phyloP scores from a whole-genome alignment of 1,284 basidiomycete genomes.

The Athelia sp. region DNA sequence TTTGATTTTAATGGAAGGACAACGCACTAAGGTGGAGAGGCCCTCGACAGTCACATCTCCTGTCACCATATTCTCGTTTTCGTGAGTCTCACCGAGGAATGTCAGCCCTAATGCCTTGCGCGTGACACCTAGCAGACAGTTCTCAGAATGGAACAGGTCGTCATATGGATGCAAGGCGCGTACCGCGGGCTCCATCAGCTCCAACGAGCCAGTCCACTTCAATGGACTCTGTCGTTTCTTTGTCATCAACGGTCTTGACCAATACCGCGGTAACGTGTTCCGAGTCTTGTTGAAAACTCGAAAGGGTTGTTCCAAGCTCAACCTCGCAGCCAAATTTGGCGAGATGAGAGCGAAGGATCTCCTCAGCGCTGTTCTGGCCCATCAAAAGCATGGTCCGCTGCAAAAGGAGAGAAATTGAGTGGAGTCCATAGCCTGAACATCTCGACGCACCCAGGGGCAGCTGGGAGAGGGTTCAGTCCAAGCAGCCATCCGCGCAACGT shows the following conservation, averaged over 20 bases:
- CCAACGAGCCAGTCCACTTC: conserved; percentile 29
- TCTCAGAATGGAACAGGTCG: conserved; percentile 1
- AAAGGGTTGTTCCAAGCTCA: conserved; percentile 26
- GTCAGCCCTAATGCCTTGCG: conserved; percentile 23
- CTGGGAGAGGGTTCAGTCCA: conserved; percentile 17
- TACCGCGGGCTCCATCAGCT: conserved; percentile 31
- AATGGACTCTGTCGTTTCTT: conserved; percentile 13
- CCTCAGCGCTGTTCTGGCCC: conserved; percentile 27
- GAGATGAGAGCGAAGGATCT: conserved; percentile 24
- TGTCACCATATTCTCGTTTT: conserved; percentile 20
- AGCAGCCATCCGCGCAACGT: conserved; percentile 5
- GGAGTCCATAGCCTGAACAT: too few species aligned
- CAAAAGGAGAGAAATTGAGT: background rate
- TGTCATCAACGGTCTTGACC: conserved; percentile 13
- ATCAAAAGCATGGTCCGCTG: conserved; percentile 21
- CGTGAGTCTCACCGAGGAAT: conserved; percentile 25
- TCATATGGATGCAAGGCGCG: background rate
- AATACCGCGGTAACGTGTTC: conserved; percentile 19
- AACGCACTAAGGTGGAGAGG: conserved; percentile 16
- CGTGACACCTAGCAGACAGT: conserved; percentile 16
- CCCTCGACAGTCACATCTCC: conserved; percentile 26
- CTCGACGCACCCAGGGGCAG: conserved; percentile 17
- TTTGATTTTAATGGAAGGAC: background rate
- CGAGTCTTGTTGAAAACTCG: conserved; percentile 23
- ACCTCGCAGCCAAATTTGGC: conserved; percentile 18